phyloP scores from a whole-genome alignment of 805 yeast species.

The Metschnikowia chrysomelidarum region DNA sequence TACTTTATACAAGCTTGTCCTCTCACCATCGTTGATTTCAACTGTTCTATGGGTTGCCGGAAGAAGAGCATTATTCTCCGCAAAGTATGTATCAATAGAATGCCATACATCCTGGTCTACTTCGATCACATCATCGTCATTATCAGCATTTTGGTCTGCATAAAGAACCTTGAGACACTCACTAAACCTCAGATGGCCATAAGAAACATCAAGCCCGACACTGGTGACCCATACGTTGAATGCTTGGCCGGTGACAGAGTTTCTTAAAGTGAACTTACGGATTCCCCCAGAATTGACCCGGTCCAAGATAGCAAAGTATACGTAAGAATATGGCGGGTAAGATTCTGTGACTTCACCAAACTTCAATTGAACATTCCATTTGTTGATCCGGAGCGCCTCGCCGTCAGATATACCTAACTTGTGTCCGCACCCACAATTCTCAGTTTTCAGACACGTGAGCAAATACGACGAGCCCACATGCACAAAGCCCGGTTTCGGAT shows the following conservation, averaged over 20 bases:
- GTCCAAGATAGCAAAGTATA: slow-evolving; percentile 29
- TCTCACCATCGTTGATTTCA: slow-evolving; percentile 14
- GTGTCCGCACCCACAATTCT: slow-evolving; percentile 40
- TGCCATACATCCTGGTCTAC: slow-evolving; percentile 13
- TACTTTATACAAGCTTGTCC: slow-evolving; percentile 18
- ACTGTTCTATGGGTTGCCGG: slow-evolving; percentile 8
- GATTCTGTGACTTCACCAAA: slow-evolving; percentile 16
- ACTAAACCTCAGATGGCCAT: slow-evolving; percentile 15
- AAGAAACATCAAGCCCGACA: slow-evolving; percentile 31
- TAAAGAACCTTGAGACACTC: slow-evolving; percentile 33
- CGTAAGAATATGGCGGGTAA: slow-evolving; percentile 20
- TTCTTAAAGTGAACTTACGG: slow-evolving; percentile 28
- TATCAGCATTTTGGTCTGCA: slow-evolving; percentile 9
- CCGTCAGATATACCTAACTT: slow-evolving; percentile 41
- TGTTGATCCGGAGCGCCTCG: slow-evolving; percentile 35
- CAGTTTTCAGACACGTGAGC: slow-evolving; percentile 28
- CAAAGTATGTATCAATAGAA: slow-evolving; percentile 9
- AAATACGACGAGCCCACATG: slow-evolving; percentile 61
- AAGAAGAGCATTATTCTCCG: slow-evolving; percentile 7
- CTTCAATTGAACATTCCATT: slow-evolving; percentile 52
- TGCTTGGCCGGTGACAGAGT: slow-evolving; percentile 14
- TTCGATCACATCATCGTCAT: slow-evolving; percentile 15
- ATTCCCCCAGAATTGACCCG: slow-evolving; percentile 39
- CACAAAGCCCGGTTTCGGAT: slow-evolving; percentile 42
- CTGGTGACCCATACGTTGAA: slow-evolving; percentile 36